Percentiles rank a stretch among this genome's conserved stretches.
Evolutionary conservation across 805 yeast species (phyloP).

Genomic region (Sugiyamaella floridensis): DNA sequence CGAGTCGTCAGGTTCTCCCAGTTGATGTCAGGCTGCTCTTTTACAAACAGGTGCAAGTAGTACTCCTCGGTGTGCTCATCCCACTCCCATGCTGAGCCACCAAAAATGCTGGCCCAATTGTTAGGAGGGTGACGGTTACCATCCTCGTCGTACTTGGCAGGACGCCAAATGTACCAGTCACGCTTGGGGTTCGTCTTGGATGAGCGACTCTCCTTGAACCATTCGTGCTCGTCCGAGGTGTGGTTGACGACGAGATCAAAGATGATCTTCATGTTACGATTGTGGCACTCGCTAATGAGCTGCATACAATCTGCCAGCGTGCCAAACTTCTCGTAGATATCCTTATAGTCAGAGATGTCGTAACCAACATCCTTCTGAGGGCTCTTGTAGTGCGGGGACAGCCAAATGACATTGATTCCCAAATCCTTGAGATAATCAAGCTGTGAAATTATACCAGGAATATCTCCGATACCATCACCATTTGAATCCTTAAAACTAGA

Average conservation of each 20-base stretch:
- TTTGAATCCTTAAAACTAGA: constrained; percentile 54
- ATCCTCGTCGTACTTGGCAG: constrained; percentile 38
- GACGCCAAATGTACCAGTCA: constrained; percentile 57
- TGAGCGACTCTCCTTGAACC: constrained; percentile 52
- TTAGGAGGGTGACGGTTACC: constrained; percentile 50
- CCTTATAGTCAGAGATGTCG: constrained; percentile 51
- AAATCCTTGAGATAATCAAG: constrained; percentile 45
- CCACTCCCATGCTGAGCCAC: constrained; percentile 51
- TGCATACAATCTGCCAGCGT: constrained; percentile 45
- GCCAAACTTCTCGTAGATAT: constrained; percentile 46
- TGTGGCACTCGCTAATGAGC: constrained; percentile 29
- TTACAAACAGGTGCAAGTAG: constrained; percentile 47
- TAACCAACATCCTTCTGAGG: constrained; percentile 61
- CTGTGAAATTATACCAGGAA: constrained; percentile 45
- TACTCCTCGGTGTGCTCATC: constrained; percentile 50
- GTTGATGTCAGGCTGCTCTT: constrained; percentile 52
- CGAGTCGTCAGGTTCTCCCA: constrained; percentile 46
- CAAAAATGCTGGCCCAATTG: constrained; percentile 49
- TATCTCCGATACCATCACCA: constrained; percentile 54
- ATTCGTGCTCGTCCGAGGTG: constrained; percentile 47
- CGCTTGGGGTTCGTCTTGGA: constrained; percentile 49
- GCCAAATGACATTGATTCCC: constrained; percentile 50
- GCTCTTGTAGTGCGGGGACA: constrained; percentile 50
- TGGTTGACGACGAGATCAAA: constrained; percentile 52
- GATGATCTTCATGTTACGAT: background rate